phyloP scores from a whole-genome alignment of 2,329 filamentous ascomycete genomes.

The Coniochaeta sp. region DNA sequence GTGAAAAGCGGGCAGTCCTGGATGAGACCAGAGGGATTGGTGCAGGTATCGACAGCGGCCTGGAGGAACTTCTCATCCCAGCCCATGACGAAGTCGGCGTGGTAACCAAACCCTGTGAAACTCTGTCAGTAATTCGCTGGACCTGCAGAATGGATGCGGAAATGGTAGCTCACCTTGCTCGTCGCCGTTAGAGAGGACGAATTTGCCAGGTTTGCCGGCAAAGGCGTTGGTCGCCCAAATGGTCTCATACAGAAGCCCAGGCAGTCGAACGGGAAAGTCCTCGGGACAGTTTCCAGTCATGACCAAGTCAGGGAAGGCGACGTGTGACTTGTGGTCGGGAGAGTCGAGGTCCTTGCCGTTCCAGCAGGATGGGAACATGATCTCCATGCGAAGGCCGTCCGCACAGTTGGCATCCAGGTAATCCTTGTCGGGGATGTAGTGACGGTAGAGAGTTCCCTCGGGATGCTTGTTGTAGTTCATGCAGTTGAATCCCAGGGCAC shows the following conservation, averaged over 20 bases:
- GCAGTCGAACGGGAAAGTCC: slow-evolving; percentile 59
- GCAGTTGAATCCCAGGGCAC: slow-evolving; percentile 91
- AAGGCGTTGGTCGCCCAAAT: slow-evolving; percentile 73
- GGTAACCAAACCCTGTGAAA: slow-evolving; percentile 59
- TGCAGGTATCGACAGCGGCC: slow-evolving; percentile 68
- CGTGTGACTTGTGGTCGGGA: slow-evolving; percentile 53
- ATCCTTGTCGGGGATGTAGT: slow-evolving; percentile 71
- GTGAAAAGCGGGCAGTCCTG: slow-evolving; percentile 70
- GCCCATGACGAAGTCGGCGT: slow-evolving; percentile 75
- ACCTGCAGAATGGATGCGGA: background rate
- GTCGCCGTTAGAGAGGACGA: slow-evolving; percentile 74
- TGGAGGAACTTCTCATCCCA: slow-evolving; percentile 68
- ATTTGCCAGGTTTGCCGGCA: slow-evolving; percentile 55
- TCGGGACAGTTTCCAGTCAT: slow-evolving; percentile 70
- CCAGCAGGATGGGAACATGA: slow-evolving; percentile 90
- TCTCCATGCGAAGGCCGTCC: slow-evolving; percentile 75
- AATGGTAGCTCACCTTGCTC: slow-evolving; percentile 47
- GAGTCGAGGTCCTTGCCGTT: slow-evolving; percentile 59
- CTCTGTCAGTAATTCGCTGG: background rate
- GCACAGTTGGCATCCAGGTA: slow-evolving; percentile 75
- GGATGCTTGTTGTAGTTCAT: slow-evolving; percentile 65
- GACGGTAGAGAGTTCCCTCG: slow-evolving; percentile 73
- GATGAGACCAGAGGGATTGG: slow-evolving; percentile 60
- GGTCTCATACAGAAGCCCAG: slow-evolving; percentile 76
- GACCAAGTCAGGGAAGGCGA: slow-evolving; percentile 72